Evolutionary conservation across 768 basidiomycete species (phyloP), one percentile per base, ranked within the genome.

Genomic region (Tubosaeta brunneosetosa): DNA sequence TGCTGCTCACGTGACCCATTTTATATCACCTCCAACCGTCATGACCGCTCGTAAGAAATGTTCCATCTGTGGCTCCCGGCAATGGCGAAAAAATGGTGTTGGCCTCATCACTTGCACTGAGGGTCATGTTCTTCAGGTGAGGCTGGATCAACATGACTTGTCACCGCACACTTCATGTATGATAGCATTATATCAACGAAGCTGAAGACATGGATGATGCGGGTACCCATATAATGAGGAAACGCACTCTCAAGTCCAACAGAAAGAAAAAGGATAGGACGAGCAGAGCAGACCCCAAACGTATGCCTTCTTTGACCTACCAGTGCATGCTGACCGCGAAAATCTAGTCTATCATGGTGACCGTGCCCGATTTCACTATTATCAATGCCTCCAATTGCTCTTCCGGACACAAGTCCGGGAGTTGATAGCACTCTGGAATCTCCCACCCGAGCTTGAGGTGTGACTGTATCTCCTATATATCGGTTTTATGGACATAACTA

Each of bases 71-170:
- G 84, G 88, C 9, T 94, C 92, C 22, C 82, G 80, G 46, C 81
- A 86, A 66, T 97, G 92, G 92, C 83, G 89, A 61, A 94, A 91
- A 63, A 90, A 92, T 11, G 78, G 84, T 1, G 87, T 84, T 33
- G 94, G 94, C 1, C 74, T 87, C 40, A 79, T 94, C 40, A 84
- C 86, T 2, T 97, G 94, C 68, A 88, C 84, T 58, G 94, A 97
- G 64, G 94, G 94, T 10, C 94, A 97, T 67, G 81, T 95, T 54
- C 78, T 93, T 29, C 88, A 91, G 79, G 92, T 91, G 65, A 58
- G 71, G 19, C 13, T 13, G n/a, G 29, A 6, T 50, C 25, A 29
- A 31, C 26, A 37, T 44, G 16, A 37, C 31, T 31, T 44, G 10
- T 47, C 22, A 9, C 25, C 13, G 14, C 29, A 32, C 46, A 37